A percentile compares a stretch with the other conserved stretches of the same genome.
Evolutionary conservation across 1,284 basidiomycete species (phyloP).

Genomic region (Trichosporon coremiiforme): DNA sequence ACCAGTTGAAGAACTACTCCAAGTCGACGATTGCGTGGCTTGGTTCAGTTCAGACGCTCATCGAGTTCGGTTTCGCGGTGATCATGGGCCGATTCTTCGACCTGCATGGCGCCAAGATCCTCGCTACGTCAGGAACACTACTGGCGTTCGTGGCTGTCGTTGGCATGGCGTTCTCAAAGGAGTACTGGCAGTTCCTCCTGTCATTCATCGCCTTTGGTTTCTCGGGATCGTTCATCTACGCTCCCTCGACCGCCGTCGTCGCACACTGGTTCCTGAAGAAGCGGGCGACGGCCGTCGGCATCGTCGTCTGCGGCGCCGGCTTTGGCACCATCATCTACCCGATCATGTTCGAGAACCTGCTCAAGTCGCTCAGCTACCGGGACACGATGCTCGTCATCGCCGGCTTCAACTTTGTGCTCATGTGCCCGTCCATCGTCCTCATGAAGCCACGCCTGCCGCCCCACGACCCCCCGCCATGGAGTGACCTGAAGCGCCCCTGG

Average conservation of each 20-base stretch:
- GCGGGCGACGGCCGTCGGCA: conserved; percentile 47
- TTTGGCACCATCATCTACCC: conserved; percentile 53
- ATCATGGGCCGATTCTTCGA: conserved; percentile 52
- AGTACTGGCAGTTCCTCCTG: conserved; percentile 54
- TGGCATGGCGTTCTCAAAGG: conserved; percentile 50
- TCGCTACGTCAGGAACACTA: conserved; percentile 40
- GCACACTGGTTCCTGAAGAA: conserved; percentile 52
- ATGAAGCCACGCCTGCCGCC: conserved; percentile 50
- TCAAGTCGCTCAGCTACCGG: conserved; percentile 42
- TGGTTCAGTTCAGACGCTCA: conserved; percentile 43
- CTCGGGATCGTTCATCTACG: conserved; percentile 45
- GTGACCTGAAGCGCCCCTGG: conserved; percentile 42
- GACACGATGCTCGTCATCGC: conserved; percentile 50
- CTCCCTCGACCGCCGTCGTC: conserved; percentile 48
- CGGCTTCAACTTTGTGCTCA: conserved; percentile 47
- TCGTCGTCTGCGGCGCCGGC: conserved; percentile 49
- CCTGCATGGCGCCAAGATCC: conserved; percentile 43
- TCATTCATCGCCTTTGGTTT: conserved; percentile 48
- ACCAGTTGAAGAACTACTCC: conserved; percentile 45
- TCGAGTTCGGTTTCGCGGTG: conserved; percentile 44
- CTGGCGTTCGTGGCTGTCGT: conserved; percentile 40
- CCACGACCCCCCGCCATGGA: conserved; percentile 42
- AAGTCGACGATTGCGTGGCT: conserved; percentile 53
- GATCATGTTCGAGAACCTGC: conserved; percentile 47
- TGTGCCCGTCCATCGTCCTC: conserved; percentile 47